A percentile compares a stretch with the other conserved stretches of the same genome.
phyloP scores from a whole-genome alignment of 805 yeast genomes.

The Saccharomycopsis javanensis region DNA sequence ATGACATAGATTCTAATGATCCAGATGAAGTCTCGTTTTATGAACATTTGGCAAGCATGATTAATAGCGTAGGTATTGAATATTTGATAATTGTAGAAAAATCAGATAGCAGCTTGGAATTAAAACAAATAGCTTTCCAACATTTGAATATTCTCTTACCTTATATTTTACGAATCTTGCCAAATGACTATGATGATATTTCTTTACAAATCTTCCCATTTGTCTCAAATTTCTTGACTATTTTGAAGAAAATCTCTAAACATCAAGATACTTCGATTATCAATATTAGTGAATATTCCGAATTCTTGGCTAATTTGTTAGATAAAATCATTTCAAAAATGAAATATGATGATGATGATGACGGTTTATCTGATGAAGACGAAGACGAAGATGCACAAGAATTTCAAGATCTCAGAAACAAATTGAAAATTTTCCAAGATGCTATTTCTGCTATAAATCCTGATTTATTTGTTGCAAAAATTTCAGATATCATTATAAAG shows the following conservation, averaged over 20 bases:
- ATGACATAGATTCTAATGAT: conserved; percentile 29
- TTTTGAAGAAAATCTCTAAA: conserved; percentile 48
- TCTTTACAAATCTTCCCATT: conserved; percentile 76
- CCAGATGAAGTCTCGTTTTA: conserved; percentile 44
- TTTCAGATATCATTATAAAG: conserved; percentile 50
- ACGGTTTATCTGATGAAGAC: conserved; percentile 43
- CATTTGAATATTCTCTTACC: conserved; percentile 61
- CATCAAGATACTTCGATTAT: conserved; percentile 30
- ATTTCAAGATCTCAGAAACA: conserved; percentile 68
- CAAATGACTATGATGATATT: conserved; percentile 83
- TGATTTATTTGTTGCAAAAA: conserved; percentile 48
- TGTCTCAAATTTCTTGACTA: conserved; percentile 60
- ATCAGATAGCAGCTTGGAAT: conserved; percentile 33
- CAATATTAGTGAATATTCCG: conserved; percentile 28
- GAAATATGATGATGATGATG: conserved; percentile 70
- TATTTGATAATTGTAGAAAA: conserved; percentile 58
- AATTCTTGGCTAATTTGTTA: conserved; percentile 53
- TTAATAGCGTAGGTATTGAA: conserved; percentile 69
- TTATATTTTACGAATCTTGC: conserved; percentile 55
- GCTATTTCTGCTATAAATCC: conserved; percentile 57
- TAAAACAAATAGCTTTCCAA: conserved; percentile 29
- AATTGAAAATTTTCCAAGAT: conserved; percentile 74
- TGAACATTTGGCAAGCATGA: conserved; percentile 66
- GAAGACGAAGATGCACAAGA: conserved; percentile 69
- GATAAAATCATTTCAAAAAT: conserved; percentile 65